These are phyloP conservation scores for Cyclocybe aegerita DNA, from an alignment of 768 basidiomycete species.

Conservation along the genomic window DNA sequence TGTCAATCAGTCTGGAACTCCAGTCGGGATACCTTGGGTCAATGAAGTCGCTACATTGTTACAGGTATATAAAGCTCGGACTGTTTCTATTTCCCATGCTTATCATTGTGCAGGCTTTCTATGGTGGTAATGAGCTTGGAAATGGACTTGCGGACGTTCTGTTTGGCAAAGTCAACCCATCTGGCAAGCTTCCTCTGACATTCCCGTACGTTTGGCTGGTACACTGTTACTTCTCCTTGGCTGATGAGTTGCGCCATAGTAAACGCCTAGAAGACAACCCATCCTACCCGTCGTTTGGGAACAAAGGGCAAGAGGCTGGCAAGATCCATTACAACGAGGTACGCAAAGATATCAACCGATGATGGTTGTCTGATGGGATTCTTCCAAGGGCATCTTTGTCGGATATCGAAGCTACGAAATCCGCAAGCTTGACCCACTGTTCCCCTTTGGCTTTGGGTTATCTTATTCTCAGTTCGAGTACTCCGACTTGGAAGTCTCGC, in stretches of 20 bases:
- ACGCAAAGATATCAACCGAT: background rate
- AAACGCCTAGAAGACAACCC: conserved; percentile 53
- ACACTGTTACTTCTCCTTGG: background rate
- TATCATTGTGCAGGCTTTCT: conserved; percentile 37
- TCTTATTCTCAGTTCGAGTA: conserved; percentile 62
- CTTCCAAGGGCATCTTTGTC: conserved; percentile 43
- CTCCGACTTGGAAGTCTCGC: conserved; percentile 34
- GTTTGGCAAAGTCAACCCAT: conserved; percentile 61
- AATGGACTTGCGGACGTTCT: conserved; percentile 58
- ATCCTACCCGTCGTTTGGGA: conserved; percentile 43
- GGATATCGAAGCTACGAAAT: conserved; percentile 55
- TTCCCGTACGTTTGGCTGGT: conserved; percentile 40
- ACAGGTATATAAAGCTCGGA: conserved; percentile 27
- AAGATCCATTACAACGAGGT: conserved; percentile 50
- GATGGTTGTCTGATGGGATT: conserved; percentile 3
- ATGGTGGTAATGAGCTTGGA: conserved; percentile 55
- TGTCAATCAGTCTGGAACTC: conserved; percentile 56
- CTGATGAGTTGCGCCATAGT: conserved; percentile 20
- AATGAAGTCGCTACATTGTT: conserved; percentile 33
- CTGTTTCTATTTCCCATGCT: background rate
- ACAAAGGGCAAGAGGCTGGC: conserved; percentile 40
- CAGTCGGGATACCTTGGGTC: conserved; percentile 58
- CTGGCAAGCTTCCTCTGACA: conserved; percentile 54
- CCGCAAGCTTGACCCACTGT: conserved; percentile 41
- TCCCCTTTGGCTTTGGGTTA: conserved; percentile 59